Conservation (phyloP, 345 rosid genomes). For the Firmiana major region DNA sequence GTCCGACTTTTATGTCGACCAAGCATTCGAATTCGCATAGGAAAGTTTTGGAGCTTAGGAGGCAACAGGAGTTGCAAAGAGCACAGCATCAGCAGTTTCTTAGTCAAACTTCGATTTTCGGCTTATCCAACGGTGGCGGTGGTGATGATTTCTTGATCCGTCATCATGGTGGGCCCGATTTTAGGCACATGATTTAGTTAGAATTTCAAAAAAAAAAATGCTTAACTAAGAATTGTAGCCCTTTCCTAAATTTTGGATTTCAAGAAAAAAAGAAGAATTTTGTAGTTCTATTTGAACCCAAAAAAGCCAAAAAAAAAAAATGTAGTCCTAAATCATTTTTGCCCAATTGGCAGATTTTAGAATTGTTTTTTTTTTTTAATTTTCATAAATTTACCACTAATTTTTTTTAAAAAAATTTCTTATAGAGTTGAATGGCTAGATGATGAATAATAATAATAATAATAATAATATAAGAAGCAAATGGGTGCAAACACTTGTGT, state of each 20-base stretch:
- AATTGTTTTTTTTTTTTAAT: too few relatives aligned
- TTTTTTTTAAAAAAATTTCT: background rate
- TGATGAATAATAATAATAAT: background rate
- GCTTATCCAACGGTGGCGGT: slow-evolving; percentile 41
- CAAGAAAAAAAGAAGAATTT: background rate
- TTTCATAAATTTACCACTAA: background rate
- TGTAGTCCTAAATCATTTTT: slow-evolving; percentile 7
- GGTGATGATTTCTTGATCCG: slow-evolving; percentile 45
- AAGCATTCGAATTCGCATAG: slow-evolving; percentile 77
- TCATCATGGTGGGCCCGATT: slow-evolving; percentile 38
- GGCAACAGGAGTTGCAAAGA: slow-evolving; percentile 50
- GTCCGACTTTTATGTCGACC: slow-evolving; percentile 57
- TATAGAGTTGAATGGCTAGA: background rate
- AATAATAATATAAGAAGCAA: background rate
- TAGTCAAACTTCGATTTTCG: slow-evolving; percentile 40
- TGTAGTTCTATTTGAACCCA: background rate
- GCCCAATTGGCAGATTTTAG: slow-evolving; percentile 8
- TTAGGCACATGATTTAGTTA: slow-evolving; percentile 45
- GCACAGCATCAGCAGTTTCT: slow-evolving; percentile 41
- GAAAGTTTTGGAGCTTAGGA: slow-evolving; percentile 69
- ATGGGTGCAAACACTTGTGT: background rate
- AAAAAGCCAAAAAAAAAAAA: background rate
- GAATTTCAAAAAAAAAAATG: background rate
- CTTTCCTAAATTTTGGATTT: background rate
- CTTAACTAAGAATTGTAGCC: slow-evolving; percentile 2